Base-by-base conservation (phyloP, 371 early-diverging fungal species). In the Mycotypha africana region DNA sequence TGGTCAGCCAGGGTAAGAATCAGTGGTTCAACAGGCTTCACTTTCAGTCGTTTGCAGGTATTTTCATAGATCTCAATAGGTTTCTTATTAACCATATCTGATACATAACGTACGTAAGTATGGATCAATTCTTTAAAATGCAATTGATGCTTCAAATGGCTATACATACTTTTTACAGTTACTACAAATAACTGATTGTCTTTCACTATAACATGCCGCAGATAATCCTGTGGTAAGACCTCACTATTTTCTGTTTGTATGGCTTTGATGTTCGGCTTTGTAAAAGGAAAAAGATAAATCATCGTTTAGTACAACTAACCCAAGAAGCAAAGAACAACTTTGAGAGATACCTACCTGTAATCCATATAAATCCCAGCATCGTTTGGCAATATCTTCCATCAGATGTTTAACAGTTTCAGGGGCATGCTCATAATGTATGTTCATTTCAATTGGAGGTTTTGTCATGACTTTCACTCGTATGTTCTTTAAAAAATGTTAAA, bases 261-360 rank as follows among this genome's bases (percentile, higher is more conserved):
- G n/a, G n/a, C n/a, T n/a, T n/a, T n/a, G n/a, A n/a, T n/a, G n/a
- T n/a, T n/a, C n/a, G n/a, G n/a, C n/a, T n/a, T n/a, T n/a, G n/a
- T n/a, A n/a, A n/a, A n/a, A n/a, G n/a, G n/a, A n/a, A n/a, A n/a
- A n/a, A n/a, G n/a, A n/a, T n/a, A n/a, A n/a, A n/a, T n/a, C n/a
- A n/a, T n/a, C n/a, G 12, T 22, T 34, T 40, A 31, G n/a, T n/a
- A n/a, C 3, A 35, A 8, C 20, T 40, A 16, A 30, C 12, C 20
- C 23, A 22, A 38, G 10, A 24, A 17, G 21, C 15, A 28, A 8
- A 12, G 8, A 28, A 28, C 12, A 28, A 5, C n/a, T n/a, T n/a
- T n/a, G n/a, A n/a, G n/a, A n/a, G n/a, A n/a, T n/a, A n/a, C 2
- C 46, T 51, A 65, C 65, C 58, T 58, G 54, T 4, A 51, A 19